Base-by-base conservation (phyloP, 352 stramenopile species). In the Phytopythium boreale region DNA sequence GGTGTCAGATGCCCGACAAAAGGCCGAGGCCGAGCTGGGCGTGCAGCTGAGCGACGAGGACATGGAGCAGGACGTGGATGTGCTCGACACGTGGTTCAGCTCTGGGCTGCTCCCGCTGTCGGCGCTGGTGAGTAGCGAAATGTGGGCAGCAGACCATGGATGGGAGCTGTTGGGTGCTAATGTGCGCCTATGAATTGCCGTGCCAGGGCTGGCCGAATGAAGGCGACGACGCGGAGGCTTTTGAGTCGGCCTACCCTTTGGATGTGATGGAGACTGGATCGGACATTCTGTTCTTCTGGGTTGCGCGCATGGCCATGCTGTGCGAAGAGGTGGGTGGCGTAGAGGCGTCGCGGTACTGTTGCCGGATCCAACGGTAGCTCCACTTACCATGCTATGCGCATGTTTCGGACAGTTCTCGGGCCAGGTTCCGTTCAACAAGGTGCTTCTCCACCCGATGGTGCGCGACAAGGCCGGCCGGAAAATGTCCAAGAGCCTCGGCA, bases 251-350 rank as follows among this genome's bases (percentile, higher is more conserved):
- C 41, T 93, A 93, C 43, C 85, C 87, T 2, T 65, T 93, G 7
- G 70, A 83, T 59, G 61, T 96, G 12, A 90, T 96, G 80, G 87
- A 95, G 61, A 95, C 85, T 1, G 98, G 98, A 17, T 96, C 97
- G 34, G 98, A 99, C 75, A 99, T 99, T 79, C 78, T 99, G 12
- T 99, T 99, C 80, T 99, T 99, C 73, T 99, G 98, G 98, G 98
- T 99, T 49, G 97, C 97, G 17, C 90, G 98, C 47, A 99, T 99
- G 98, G 97, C 98, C 7, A 99, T 99, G 97, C 94, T 99, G 61
- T 98, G 96, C 60, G 86, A 99, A 76, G 90, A 99, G 80, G 88
- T 99, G 22, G 11, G 29, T 7, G 29, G 29, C 29, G 29, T 34
- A 34, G 47, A 9, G 20, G 17, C 6, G 41, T 52, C 20, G 0